Base-by-base conservation (phyloP, 2,329 filamentous ascomycete genomes). In the Madurella fahalii region DNA sequence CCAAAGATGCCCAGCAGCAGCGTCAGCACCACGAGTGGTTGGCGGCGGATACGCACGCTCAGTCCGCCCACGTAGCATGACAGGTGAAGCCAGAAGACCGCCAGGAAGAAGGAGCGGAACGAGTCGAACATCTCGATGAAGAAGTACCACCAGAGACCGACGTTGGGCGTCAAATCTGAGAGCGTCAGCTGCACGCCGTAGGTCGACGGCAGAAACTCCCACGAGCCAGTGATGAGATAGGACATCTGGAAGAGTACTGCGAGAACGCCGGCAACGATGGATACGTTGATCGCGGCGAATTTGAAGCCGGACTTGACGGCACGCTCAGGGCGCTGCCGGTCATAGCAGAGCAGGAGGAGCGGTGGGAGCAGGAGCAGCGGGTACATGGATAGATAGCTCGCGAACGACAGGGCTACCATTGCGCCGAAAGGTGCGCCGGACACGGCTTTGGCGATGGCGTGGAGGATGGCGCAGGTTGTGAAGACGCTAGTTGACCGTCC, bases 121-220 rank as follows among this genome's bases (percentile, higher is more conserved):
- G 92, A 93, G 73, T 99, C 94, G 69, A 99, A 99, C 85, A 99
- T 99, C 69, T 99, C 93, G 63, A 95, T 95, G 69, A 99, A 97
- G 74, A 99, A 99, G 73, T 99, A 99, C 94, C 94, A 99, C 94
- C 94, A 99, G 1, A 99, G 78, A 1, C 94, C 94, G 31, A 95
- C 88, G 62, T 97, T 99, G 12, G 94, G 94, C 0, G 93, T 95
- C 40, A 99, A 79, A 68, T 99, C 94, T 9, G 91, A 90, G 2
- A 99, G 81, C 1, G 94, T 84, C 39, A 99, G 80, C 64, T 96
- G 92, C 45, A 95, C 90, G 63, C 93, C 91, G 71, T 99, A 99
- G 0, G 94, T 96, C 17, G 91, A 90, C 8, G 80, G 73, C 17
- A 97, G 72, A 66, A 97, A 99, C 58, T 92, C 85, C 89, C 89